Evolutionary conservation across 257 asterid species (phyloP), one percentile per base, ranked within the genome.

Genomic region (Solanum arcanum): DNA sequence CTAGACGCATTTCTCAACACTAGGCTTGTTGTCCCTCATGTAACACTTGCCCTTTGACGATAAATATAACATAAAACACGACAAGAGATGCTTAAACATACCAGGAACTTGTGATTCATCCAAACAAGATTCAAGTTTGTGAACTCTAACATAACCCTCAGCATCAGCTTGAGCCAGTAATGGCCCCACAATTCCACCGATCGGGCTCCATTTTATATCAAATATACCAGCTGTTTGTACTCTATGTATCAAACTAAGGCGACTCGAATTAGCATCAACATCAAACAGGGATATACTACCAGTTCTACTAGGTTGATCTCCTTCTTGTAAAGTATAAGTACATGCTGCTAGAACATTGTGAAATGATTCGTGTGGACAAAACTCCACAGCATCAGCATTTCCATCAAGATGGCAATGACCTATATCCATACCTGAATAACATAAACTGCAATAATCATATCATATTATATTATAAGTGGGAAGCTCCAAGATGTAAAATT

Each of bases 81-180:
- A 10, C 21, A 81, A 31, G 29, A 47, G 29, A 9, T 3, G 66
- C 73, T 7, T 46, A 35, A 85, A 39, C 90, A 86, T 89, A 95
- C 98, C 94, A 47, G 21, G 87, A 39, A 77, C 52, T 86, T 87
- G 84, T 27, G 90, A 88, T 83, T 83, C 89, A 52, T 86, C 91
- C 3, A 91, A 86, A 86, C 88, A 85, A 83, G 74, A 33, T 62
- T 89, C 93, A 89, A 96, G 91, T 44, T 90, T 83, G 85, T 94
- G 93, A 90, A 95, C 83, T 92, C 91, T 91, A 59, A 94, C 90
- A 91, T 74, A 91, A 73, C 99, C 99, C 89, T 95, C 96, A 87
- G 99, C 99, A 92, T 96, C 99, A 82, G 99, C 99, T 90, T 97
- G 99, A 90, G 98, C 97, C 88, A 97, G 98, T 92, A 94, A 89